These are phyloP conservation scores for Diplotaxis tenuifolia DNA, from an alignment of 345 rosid genomes.

Conservation along the genomic window DNA sequence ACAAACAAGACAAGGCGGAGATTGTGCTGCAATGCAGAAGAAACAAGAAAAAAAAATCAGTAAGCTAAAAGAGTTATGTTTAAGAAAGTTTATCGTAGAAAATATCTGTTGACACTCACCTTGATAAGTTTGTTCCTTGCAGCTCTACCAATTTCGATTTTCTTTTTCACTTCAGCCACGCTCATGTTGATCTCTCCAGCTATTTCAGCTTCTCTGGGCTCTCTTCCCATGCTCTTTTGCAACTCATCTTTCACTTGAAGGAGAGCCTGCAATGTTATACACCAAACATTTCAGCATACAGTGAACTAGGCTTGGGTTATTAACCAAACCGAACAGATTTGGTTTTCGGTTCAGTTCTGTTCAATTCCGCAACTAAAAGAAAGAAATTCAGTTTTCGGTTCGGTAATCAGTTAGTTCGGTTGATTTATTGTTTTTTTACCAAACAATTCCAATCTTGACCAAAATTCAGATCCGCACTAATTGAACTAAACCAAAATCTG, in stretches of 20 bases:
- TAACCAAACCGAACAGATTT: too few species aligned
- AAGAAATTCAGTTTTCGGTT: too few species aligned
- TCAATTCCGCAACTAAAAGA: too few species aligned
- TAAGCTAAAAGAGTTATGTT: background rate
- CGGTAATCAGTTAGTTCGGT: too few species aligned
- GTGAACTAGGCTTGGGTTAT: background rate
- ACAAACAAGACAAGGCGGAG: slow-evolving; percentile 87
- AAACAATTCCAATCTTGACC: too few species aligned
- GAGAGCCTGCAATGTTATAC: slow-evolving; percentile 47
- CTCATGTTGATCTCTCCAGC: slow-evolving; percentile 54
- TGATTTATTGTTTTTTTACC: too few species aligned
- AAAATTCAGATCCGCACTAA: too few species aligned
- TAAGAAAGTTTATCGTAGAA: background rate
- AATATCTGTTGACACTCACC: slow-evolving; percentile 38
- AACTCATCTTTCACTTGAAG: slow-evolving; percentile 57
- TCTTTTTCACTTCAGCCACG: slow-evolving; percentile 49
- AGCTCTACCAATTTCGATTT: slow-evolving; percentile 68
- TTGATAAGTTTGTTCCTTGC: slow-evolving; percentile 91
- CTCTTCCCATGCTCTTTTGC: slow-evolving; percentile 52
- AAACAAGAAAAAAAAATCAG: background rate
- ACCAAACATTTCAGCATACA: background rate
- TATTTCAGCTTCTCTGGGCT: slow-evolving; percentile 63
- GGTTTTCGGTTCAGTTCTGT: too few species aligned
- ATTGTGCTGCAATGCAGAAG: slow-evolving; percentile 74
- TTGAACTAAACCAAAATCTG: too few species aligned